phyloP scores from a whole-genome alignment of 768 basidiomycete species.

The Crucibulum laeve region DNA sequence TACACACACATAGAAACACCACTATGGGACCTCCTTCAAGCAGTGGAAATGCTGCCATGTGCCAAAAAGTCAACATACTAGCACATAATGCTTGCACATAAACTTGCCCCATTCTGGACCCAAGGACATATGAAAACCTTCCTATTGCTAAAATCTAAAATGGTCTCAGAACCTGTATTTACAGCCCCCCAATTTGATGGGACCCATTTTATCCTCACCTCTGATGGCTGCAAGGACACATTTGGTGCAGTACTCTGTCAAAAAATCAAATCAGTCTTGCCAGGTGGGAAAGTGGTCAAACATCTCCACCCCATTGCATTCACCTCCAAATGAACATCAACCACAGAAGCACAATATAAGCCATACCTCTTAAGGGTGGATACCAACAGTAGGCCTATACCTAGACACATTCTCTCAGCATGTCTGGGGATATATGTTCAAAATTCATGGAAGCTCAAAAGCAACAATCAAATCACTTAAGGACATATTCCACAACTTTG shows the following conservation, averaged over 20 bases:
- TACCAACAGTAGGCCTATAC: constrained; percentile 20
- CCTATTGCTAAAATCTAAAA: constrained; percentile 16
- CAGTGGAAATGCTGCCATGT: constrained; percentile 12
- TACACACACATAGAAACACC: constrained; percentile 27
- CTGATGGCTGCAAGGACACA: constrained; percentile 24
- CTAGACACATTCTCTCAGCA: constrained; percentile 25
- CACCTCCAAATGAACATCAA: constrained; percentile 23
- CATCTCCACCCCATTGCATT: constrained; percentile 19
- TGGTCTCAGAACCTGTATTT: constrained; percentile 20
- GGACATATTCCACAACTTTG: constrained; percentile 17
- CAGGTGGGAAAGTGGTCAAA: constrained; percentile 8
- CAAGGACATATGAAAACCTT: constrained; percentile 20
- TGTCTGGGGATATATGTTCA: constrained; percentile 24
- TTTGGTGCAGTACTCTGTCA: constrained; percentile 23
- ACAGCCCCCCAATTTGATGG: constrained; percentile 19
- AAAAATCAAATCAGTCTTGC: constrained; percentile 4
- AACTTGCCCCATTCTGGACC: constrained; percentile 13
- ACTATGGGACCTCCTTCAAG: constrained; percentile 20
- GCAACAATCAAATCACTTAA: constrained; percentile 14
- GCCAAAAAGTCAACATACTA: constrained; percentile 19
- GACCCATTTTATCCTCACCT: constrained; percentile 24
- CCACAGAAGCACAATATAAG: constrained; percentile 17
- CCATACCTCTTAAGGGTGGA: constrained; percentile 25
- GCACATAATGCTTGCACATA: constrained; percentile 13
- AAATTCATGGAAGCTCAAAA: constrained; percentile 18